A percentile compares a stretch with the other conserved stretches of the same genome.
phyloP scores from a whole-genome alignment of 257 asterid species.

The Coffea eugenioides region DNA sequence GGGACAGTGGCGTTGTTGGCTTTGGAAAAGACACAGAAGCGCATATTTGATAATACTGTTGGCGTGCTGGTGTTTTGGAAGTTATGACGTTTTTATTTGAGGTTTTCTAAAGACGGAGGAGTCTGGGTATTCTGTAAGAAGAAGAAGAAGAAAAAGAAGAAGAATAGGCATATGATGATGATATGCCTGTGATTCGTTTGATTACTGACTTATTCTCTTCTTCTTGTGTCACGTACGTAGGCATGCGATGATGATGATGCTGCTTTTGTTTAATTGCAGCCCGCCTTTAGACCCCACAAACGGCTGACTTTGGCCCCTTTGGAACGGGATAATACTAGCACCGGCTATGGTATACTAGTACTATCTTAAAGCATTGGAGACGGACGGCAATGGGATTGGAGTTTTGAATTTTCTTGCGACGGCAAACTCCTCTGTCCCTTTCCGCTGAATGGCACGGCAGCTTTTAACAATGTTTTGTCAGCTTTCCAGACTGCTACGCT shows the following conservation, averaged over 20 bases:
- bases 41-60: constrained; percentile 42
- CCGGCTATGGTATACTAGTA: too few relatives aligned
- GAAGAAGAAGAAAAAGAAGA: neutral
- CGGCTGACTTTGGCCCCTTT: neutral
- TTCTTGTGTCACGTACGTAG: neutral
- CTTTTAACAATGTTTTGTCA: neutral
- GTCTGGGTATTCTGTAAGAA: neutral
- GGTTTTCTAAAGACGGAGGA: constrained; percentile 16
- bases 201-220: constrained; percentile 17
- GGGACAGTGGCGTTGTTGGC: constrained; percentile 21
- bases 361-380: constrained; percentile 4
- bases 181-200: constrained; percentile 8
- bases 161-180: too few relatives aligned
- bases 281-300: neutral
- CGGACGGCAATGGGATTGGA: constrained; percentile 27
- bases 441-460: neutral
- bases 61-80: constrained; percentile 70
- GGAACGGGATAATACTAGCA: too few relatives aligned
- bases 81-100: constrained; percentile 51
- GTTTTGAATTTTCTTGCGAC: constrained; percentile 46
- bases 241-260: neutral
- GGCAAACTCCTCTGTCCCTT: constrained; percentile 42
- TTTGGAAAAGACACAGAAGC: constrained; percentile 43
- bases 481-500: neutral
- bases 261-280: neutral